These are phyloP conservation scores for Vicia villosa DNA, from an alignment of 306 rosid genomes.

Conservation along the genomic window DNA sequence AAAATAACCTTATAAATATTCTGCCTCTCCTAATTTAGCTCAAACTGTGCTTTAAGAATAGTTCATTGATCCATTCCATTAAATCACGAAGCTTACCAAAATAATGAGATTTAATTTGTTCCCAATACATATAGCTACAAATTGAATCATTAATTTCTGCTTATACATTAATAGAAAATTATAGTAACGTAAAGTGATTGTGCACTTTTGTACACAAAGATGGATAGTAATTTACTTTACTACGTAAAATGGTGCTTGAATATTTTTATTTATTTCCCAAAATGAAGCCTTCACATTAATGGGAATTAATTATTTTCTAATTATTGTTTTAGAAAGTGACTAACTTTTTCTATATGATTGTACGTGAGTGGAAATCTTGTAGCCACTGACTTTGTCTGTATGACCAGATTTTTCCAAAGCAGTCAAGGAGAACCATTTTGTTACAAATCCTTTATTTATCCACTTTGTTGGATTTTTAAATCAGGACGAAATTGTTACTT, in stretches of 20 bases:
- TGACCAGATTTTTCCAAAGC: background rate
- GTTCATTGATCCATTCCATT: background rate
- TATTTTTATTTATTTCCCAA: slow-evolving; percentile 1
- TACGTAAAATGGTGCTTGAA: background rate
- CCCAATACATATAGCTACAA: background rate
- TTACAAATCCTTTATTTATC: background rate
- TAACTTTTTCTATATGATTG: background rate
- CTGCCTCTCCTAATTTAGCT: background rate
- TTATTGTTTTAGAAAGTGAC: background rate
- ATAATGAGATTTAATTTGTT: slow-evolving; percentile 5
- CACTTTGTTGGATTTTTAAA: background rate
- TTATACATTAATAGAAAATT: slow-evolving; percentile 27
- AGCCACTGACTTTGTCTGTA: background rate
- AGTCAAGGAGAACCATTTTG: background rate
- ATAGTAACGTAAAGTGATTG: background rate
- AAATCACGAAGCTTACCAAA: background rate
- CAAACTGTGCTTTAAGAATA: background rate
- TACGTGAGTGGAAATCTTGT: background rate
- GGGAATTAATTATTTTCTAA: background rate
- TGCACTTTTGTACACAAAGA: slow-evolving; percentile 8
- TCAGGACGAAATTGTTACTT: background rate
- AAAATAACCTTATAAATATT: background rate
- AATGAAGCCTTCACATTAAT: background rate
- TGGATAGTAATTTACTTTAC: background rate
- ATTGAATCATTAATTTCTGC: slow-evolving; percentile 13